Percentiles rank a stretch among this genome's conserved stretches.
Evolutionary conservation across 371 early-diverging fungal species (phyloP).

Genomic region (Saksenaea oblongispora): DNA sequence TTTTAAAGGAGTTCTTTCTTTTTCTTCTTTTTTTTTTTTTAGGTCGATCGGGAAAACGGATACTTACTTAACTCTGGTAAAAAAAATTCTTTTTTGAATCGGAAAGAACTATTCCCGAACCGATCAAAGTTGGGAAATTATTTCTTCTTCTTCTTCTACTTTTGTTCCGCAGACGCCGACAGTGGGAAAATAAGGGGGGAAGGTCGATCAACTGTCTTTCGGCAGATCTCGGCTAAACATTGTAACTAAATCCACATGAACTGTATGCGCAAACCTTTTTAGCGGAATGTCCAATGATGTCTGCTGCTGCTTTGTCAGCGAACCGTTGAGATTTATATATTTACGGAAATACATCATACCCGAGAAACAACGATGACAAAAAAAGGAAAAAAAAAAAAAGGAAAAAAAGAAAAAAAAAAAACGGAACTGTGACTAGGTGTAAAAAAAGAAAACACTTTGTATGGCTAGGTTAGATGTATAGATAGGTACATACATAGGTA

Average conservation of each 20-base stretch:
- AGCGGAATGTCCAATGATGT: no score
- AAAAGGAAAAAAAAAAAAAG: neutral
- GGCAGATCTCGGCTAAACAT: neutral
- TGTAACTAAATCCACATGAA: neutral
- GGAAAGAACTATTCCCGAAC: neutral
- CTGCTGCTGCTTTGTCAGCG: no score
- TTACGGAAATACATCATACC: no score
- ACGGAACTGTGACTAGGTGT: no score
- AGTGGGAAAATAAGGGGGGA: neutral
- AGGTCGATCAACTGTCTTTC: neutral
- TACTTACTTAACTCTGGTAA: neutral
- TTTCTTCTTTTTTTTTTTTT: no score
- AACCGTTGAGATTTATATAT: no score
- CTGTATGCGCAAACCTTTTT: no score
- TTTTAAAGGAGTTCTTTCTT: no score
- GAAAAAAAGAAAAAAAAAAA: neutral
- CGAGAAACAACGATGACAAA: no score
- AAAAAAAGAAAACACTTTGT: neutral
- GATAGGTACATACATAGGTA: no score
- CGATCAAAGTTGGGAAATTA: neutral
- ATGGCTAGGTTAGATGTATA: no score
- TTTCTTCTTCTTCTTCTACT: neutral
- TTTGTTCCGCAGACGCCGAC: neutral
- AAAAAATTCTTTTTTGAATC: neutral
- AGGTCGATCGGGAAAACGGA: neutral